Conservation (phyloP, 148 eudicot genomes). For the Rhododendron simsii region DNA sequence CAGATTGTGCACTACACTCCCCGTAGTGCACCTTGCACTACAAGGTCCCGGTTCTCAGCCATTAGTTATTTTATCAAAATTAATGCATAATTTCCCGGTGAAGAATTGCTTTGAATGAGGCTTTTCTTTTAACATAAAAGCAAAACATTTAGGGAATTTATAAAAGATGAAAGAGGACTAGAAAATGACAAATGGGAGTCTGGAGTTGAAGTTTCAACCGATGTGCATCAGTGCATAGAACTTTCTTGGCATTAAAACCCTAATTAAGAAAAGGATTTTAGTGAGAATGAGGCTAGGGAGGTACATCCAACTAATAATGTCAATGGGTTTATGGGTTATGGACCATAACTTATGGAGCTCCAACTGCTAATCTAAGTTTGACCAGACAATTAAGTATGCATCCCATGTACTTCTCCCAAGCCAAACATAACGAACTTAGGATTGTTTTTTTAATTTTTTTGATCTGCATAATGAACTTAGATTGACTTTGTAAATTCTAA, state of each 20-base stretch:
- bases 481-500: background rate
- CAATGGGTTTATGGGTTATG: background rate
- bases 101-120: background rate
- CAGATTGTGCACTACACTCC: background rate
- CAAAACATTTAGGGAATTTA: background rate
- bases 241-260: background rate
- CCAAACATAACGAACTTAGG: background rate
- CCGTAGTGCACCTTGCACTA: background rate
- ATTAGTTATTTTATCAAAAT: background rate
- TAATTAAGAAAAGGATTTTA: background rate
- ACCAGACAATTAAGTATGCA: background rate
- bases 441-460: too few species aligned
- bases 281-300: background rate
- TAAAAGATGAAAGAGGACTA: background rate
- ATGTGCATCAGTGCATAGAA: background rate
- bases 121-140: background rate
- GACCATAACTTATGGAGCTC: background rate
- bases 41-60: background rate
- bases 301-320: background rate
- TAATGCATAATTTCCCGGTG: background rate
- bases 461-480: background rate
- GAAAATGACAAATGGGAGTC: background rate
- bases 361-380: background rate
- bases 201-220: background rate
- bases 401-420: background rate